Conservation (phyloP, 345 rosid genomes). For the Psidium friedrichsthalianum region DNA sequence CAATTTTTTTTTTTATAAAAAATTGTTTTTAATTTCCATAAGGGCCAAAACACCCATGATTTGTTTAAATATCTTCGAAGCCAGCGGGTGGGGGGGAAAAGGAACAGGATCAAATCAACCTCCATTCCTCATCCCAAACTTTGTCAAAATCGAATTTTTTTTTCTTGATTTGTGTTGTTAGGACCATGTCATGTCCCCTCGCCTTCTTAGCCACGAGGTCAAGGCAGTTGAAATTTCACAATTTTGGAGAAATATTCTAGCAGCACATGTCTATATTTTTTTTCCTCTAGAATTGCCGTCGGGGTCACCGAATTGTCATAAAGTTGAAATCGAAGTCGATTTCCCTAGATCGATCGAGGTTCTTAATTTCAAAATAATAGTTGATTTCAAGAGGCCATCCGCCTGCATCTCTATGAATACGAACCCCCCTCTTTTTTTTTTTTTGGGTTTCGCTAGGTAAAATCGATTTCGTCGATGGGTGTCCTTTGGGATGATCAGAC, state of each 20-base stretch:
- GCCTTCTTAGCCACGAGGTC: background rate
- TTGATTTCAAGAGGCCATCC: rapidly evolving
- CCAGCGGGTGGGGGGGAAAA: background rate
- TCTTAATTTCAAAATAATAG: background rate
- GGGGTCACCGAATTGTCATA: background rate
- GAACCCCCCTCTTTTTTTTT: too few relatives aligned
- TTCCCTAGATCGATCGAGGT: background rate
- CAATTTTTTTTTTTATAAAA: too few relatives aligned
- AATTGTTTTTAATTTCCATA: background rate
- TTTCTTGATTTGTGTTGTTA: background rate
- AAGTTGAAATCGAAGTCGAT: background rate
- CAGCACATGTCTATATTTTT: background rate
- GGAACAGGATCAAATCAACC: background rate
- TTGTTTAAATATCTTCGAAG: background rate
- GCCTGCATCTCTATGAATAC: background rate
- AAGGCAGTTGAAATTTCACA: background rate
- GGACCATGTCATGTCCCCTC: background rate
- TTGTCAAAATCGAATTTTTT: background rate
- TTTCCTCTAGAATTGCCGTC: background rate
- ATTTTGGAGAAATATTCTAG: background rate
- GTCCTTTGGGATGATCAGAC: rapidly evolving
- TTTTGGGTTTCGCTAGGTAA: background rate
- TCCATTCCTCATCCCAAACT: background rate
- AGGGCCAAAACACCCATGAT: background rate
- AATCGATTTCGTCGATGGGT: rapidly evolving